Percentiles rank a stretch among this genome's conserved stretches.
Evolutionary conservation across 176 grass and related monocot species (phyloP).

Genomic region (Phyllostachys edulis): DNA sequence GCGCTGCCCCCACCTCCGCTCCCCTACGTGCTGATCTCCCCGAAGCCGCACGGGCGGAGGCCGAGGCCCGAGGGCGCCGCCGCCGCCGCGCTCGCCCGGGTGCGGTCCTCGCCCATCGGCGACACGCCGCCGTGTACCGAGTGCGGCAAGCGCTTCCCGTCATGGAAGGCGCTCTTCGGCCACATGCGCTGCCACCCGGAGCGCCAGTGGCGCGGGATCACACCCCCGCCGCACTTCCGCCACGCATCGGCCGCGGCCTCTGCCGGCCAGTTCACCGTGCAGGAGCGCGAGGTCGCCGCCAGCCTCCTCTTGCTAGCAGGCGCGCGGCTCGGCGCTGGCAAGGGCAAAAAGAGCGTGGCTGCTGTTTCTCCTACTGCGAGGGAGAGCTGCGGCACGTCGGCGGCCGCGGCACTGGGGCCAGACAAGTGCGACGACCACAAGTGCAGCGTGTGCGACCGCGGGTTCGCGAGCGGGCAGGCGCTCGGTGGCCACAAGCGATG

Average conservation of each 20-base stretch:
- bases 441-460: constrained; percentile 35
- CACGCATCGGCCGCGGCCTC: not conserved
- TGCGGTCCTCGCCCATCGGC: not conserved
- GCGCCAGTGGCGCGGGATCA: constrained; percentile 63
- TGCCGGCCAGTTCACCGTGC: constrained; percentile 16
- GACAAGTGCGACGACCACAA: constrained; percentile 31
- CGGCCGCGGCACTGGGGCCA: not conserved
- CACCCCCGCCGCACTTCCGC: constrained; percentile 4
- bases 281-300: constrained; percentile 33
- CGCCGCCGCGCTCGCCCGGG: not conserved
- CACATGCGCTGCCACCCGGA: constrained; percentile 85
- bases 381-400: not conserved
- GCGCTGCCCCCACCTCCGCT: not conserved
- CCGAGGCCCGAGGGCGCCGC: not conserved
- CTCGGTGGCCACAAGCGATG: constrained; percentile 75
- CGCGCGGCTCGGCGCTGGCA: not conserved
- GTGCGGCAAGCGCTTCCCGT: constrained; percentile 52
- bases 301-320: constrained; percentile 36
- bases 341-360: not conserved
- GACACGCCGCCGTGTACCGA: constrained; percentile 42
- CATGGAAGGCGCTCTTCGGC: constrained; percentile 62
- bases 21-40: not conserved
- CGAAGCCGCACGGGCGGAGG: not conserved
- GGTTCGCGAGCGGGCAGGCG: constrained; percentile 67
- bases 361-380: not conserved